Evolutionary conservation across 2,329 filamentous ascomycete species (phyloP).

Genomic region (Neonectria punicea): DNA sequence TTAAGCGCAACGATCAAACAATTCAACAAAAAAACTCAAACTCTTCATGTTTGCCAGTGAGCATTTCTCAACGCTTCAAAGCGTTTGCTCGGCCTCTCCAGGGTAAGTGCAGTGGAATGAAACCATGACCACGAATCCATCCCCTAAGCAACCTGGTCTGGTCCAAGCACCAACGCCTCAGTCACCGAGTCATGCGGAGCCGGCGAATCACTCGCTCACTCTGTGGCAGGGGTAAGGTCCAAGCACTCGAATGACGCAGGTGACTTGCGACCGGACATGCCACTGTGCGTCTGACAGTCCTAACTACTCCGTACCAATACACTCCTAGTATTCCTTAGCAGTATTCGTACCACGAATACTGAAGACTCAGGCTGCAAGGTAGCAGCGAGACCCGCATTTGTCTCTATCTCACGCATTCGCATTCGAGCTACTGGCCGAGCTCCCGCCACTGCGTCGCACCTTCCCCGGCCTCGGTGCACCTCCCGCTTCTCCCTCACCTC

Average conservation of each 20-base stretch:
- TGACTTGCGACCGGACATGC: constrained; percentile 28
- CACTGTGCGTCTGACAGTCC: neutral
- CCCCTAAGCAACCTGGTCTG: neutral
- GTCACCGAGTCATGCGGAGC: constrained; percentile 18
- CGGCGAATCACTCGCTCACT: constrained; percentile 27
- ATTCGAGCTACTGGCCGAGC: constrained; percentile 27
- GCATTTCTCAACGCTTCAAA: no score
- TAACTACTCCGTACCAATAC: neutral
- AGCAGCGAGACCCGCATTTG: neutral
- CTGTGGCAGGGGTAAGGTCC: constrained; percentile 7
- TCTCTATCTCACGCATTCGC: neutral
- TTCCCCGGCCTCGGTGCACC: constrained; percentile 24
- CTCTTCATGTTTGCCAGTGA: no score
- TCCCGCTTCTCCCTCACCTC: constrained; percentile 12
- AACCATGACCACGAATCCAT: neutral
- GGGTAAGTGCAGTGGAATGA: neutral
- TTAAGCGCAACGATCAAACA: neutral
- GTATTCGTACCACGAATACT: neutral
- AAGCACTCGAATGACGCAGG: constrained; percentile 39
- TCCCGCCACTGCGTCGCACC: constrained; percentile 30
- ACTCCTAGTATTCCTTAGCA: neutral
- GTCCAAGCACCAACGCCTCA: constrained; percentile 16
- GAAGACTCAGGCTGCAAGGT: neutral
- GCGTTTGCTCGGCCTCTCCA: neutral
- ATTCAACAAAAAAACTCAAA: neutral